These are phyloP conservation scores for sorghum (Sorghum bicolor) DNA, from an alignment of 176 grass and related monocot species.

Conservation along the genomic window Sorghum_bicolor_NCBIv3 NC_012873.2:4870001-4870500, in stretches of 20 bases:
- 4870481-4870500: background rate
- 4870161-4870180: background rate
- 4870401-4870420: too few species aligned
- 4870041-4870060: background rate
- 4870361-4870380: too few species aligned
- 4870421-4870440: too few species aligned
- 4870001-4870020: slow-evolving; percentile 16
- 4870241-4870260: too few species aligned
- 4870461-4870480: background rate
- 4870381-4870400: too few species aligned
- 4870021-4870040: background rate
- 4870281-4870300: too few species aligned
- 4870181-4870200: background rate
- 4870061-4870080: background rate
- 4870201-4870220: too few species aligned
- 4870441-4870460: background rate
- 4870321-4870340: too few species aligned
- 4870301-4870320: too few species aligned
- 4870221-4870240: too few species aligned
- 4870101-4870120: slow-evolving; percentile 32
- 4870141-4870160: background rate
- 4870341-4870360: too few species aligned
- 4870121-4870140: background rate
- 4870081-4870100: background rate
- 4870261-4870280: too few species aligned